These are phyloP conservation scores for Talaromyces sp. DNA, from an alignment of 2,329 filamentous ascomycete genomes.

Conservation along the genomic window DNA sequence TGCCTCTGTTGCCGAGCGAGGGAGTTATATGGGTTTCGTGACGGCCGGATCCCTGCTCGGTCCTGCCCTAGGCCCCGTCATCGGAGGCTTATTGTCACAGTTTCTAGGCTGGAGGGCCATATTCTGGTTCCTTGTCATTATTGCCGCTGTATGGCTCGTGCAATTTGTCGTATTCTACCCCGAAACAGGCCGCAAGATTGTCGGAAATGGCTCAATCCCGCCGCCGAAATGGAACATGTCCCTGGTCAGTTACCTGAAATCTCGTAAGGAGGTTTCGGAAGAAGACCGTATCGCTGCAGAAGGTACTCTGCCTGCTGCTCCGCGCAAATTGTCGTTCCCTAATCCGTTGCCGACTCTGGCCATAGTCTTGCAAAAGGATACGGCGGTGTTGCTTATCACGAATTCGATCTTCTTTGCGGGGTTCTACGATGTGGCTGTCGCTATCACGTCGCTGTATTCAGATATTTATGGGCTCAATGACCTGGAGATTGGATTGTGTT, in stretches of 20 bases:
- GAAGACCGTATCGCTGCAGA: conserved; percentile 18
- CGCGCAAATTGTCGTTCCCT: conserved; percentile 29
- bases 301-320: background rate
- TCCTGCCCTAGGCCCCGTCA: conserved; percentile 34
- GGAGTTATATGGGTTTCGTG: conserved; percentile 41
- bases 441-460: conserved; percentile 36
- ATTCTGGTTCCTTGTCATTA: conserved; percentile 51
- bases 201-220: conserved; percentile 37
- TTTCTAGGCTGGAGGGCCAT: conserved; percentile 41
- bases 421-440: conserved; percentile 43
- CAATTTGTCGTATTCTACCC: conserved; percentile 37
- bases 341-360: conserved; percentile 40
- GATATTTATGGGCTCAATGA: conserved; percentile 39
- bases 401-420: conserved; percentile 40
- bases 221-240: conserved; percentile 39
- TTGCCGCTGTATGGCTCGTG: conserved; percentile 37
- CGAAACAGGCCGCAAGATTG: conserved; percentile 38
- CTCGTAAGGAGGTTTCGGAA: conserved; percentile 24
- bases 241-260: conserved; percentile 27
- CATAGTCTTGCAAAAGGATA: conserved; percentile 35
- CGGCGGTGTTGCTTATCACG: conserved; percentile 35
- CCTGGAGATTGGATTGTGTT: conserved; percentile 42
- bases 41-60: conserved; percentile 32
- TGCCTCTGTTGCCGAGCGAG: conserved; percentile 36
- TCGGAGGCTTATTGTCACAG: conserved; percentile 35